Base-by-base conservation (phyloP, 139 green algal species). In the Volvox africanus region DNA sequence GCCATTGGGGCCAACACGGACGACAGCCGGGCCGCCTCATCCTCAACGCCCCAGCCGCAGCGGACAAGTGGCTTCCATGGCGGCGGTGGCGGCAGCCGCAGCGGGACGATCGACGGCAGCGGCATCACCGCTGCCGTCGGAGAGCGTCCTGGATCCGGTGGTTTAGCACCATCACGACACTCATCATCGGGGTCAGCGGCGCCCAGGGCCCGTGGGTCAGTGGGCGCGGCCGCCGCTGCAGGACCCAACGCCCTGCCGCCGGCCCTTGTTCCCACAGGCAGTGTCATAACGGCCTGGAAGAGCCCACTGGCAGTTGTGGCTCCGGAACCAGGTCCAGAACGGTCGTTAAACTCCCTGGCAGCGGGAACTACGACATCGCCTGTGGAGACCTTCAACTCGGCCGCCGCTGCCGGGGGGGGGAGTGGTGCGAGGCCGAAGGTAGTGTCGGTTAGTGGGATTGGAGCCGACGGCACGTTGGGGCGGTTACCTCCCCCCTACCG, bases 331-430 rank as follows among this genome's bases (percentile, higher is more conserved):
- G 36, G 17, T 13, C 78, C 78, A 24, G 78, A 84, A 36, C 78
- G 78, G 37, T 84, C 78, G 36, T 26, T 84, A 11, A 84, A 84
- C 78, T 84, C 78, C 22, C 16, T 68, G 37, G 78, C 78, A 36
- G 78, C 36, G 37, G 37, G 21, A 22, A 32, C 21, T 1, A 82
- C 76, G 33, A 24, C 76, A 33, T 81, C 75, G 75, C 32, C 75
- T 2, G 75, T 81, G 75, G 75, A 81, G 75, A 20, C 75, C 18
- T 81, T 81, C 75, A 30, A 81, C 30, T 17, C n/a, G n/a, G n/a
- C 75, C 32, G 32, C 11, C 0, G 75, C 13, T 17, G 32, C 12
- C 75, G 75, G 30, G 16, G 37, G 71, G 30, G 75, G 30, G 30
- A 30, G 75, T 30, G 71, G 26, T 30, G 71, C 26, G 21, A 30